Base-by-base conservation (phyloP, 2,329 filamentous ascomycete genomes). In the Curvularia sp. region DNA sequence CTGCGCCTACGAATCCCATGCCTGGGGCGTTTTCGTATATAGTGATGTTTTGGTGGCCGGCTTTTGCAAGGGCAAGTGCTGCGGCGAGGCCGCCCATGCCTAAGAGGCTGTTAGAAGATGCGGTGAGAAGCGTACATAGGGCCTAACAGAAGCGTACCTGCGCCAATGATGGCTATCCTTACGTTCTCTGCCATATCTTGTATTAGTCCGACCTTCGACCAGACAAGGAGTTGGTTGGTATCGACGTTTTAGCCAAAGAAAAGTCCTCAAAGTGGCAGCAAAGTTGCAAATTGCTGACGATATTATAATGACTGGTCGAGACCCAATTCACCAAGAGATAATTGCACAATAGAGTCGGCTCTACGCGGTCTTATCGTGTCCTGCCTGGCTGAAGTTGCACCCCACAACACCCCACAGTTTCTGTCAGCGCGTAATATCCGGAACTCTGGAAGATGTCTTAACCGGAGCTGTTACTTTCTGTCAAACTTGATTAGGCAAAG, bases 1-100 rank as follows among this genome's bases (percentile, higher is more conserved):
- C 92, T 1, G 92, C 92, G 24, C 92, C 92, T 0, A 94, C 90
- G 68, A 94, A 94, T 5, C 91, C 91, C 4, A 94, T 83, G 64
- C 87, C 85, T 4, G 88, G 85, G 0, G 90, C 90, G 35, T 83
- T 85, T 74, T 94, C 91, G 74, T 88, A 94, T 50, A 94, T 86
- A 54, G 89, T 82, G 69, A 94, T 88, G 57, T 89, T 80, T 63
- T 82, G 85, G 77, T 94, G 93, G 7, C 91, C 91, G 67, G 88
- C 87, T 77, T 89, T 89, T 41, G 91, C 90, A 35, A 94, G 84
- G 12, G 90, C 86, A 35, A 94, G 83, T 6, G 90, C 90, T 51
- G 82, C 84, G 57, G 89, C 86, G 28, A 94, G 81, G 28, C 91
- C 91, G 52, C 90, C 91, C 90, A 95, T 94, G 64, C 91, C 89